Base-by-base conservation (phyloP, 495 filamentous ascomycete species). In the Aspergillus carlsbadensis region DNA sequence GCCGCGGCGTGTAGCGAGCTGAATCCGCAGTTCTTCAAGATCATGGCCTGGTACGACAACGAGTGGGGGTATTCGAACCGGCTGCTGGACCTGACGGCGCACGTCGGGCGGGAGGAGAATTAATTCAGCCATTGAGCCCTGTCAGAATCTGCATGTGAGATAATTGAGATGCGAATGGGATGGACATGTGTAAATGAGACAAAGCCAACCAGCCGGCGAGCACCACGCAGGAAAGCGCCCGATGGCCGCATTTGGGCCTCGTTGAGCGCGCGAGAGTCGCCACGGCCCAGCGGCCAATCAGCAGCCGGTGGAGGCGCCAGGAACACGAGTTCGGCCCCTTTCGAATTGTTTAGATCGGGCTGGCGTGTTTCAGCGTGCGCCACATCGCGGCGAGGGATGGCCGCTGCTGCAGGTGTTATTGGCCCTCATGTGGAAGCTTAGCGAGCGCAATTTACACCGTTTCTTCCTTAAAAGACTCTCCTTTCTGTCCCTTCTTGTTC, bases 41-140 rank as follows among this genome's bases (percentile, higher is more conserved):
- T 72, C 36, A 72, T 72, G 60, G 69, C 67, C 10, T 72, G 69
- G 69, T 72, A 72, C 46, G 69, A 70, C 41, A 72, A 72, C 15
- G 69, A 72, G 50, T 72, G 69, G 69, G 69, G 69, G 31, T 72
- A 72, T 57, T 72, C 69, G 11, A 72, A 65, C 53, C 65, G 69
- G 7, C 52, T 72, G 39, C 55, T 72, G 44, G 69, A 72, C 52
- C 61, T 70, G 66, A 63, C 70, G 21, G 51, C 34, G 21, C 36
- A 56, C 31, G 35, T 56, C 3, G 53, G 34, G 8, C 22, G 29
- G 2, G 2, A 35, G 2, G 45, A 48, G 21, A 29, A 29, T 29
- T 29, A 29, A 29, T 3, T 29, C 26, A 45, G 20, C 24, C 40
- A 41, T 37, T 37, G 35, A 37, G n/a, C n/a, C n/a, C n/a, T n/a